Evolutionary conservation across 768 basidiomycete species (phyloP), one percentile per base, ranked within the genome.

Genomic region (Phanerochaete sordida): DNA sequence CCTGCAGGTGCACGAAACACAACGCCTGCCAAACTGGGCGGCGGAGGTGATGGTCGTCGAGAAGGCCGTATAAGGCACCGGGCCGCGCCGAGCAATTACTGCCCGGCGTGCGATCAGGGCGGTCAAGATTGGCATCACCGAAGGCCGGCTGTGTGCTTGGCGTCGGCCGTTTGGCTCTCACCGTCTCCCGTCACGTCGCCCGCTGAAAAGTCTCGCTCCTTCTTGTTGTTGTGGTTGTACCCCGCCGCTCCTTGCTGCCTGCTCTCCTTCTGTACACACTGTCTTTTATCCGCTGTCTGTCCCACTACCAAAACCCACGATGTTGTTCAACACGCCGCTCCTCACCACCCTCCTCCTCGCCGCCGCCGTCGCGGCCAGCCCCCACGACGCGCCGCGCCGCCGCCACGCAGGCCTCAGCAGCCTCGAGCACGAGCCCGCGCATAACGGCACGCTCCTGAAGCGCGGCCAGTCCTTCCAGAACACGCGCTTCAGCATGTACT

Each of bases 401-500:
- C 54, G 54, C 33, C 54, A 56, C 28, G 39, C 37, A n/a, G 54
- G 39, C 16, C 6, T 56, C 21, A 56, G 28, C 28, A 26, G 24
- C 54, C 15, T 56, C 9, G 23, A 43, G 26, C 16, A 5, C n/a
- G 26, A 51, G 11, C 15, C 28, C 23, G 28, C 31, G 16, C 19
- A 51, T 12, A 51, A 51, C 30, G 28, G 19, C 8, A 51, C 30
- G 6, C 50, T 51, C 13, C 28, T 31, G 16, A 23, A 44, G 43
- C 43, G 46, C 12, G 33, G 39, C 26, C 27, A 27, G 26, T n/a
- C 26, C 13, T 54, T 54, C 33, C 27, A 57, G 39, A 33, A 33
- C 43, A 30, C 56, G 24, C 39, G 31, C 24, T 57, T 61, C 44
- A 61, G 57, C 13, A 55, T 51, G 50, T 51, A 51, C n/a, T 51